Base-by-base conservation (phyloP, 345 rosid genomes). In the Luvunga scandens region DNA sequence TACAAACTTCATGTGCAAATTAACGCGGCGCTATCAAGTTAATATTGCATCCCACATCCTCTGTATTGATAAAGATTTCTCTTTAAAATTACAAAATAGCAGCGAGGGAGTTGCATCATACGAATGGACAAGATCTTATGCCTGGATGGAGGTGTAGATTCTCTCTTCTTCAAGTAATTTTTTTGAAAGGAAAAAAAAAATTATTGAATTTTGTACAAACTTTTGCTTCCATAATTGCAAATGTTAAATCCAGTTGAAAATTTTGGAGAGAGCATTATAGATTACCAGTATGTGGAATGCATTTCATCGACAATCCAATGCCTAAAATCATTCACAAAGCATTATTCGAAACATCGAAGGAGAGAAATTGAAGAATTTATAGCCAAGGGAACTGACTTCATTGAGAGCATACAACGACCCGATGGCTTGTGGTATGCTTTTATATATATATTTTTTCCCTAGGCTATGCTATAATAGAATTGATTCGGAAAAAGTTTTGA, bases 221-320 rank as follows among this genome's bases (percentile, higher is more conserved):
- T n/a, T 62, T 28, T 16, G 36, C 30, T 30, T 28, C 21, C 38
- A 28, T 5, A 1, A 63, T 28, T 63, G 67, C 67, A 63, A 38
- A 28, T 12, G 67, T 18, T 63, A 6, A 63, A 63, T 28, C 34
- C 22, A 31, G 67, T 63, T 30, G 36, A 63, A 63, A 63, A 63
- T 30, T 63, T 63, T 63, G 67, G 67, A 30, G 67, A 63, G 36
- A 63, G 9, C 67, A 5, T 63, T 6, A 63, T 63, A 28, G 67
- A 63, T 63, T 63, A 63, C 67, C 34, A 63, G 67, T 63, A 63
- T 63, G 67, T 30, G 36, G 34, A 63, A 28, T 63, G 67, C 67
- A 63, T 22, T 63, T 30, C 22, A 30, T 63, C 67, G 0, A 2
- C 36, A 28, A 63, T 63, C 7, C 67, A 63, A 63, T 63, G 67